Percentiles rank a stretch among this genome's conserved stretches.
Conservation (phyloP, 768 basidiomycete species). For the Lentinula aciculospora region DNA sequence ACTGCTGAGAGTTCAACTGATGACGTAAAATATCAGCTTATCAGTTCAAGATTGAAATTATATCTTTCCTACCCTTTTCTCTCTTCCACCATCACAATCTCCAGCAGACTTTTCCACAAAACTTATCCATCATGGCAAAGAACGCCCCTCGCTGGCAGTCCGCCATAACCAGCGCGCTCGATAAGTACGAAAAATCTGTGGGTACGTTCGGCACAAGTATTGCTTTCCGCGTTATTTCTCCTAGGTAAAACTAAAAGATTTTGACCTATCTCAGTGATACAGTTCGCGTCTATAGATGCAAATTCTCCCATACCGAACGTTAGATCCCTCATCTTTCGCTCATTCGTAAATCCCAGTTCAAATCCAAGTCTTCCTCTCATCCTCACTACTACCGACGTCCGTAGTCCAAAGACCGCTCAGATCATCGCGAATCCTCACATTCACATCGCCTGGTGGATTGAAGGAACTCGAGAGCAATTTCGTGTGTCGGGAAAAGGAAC, state of each 20-base stretch:
- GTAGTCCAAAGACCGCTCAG: slow-evolving; percentile 62
- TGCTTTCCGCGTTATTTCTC: not conserved
- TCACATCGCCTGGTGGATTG: slow-evolving; percentile 74
- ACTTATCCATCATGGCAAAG: slow-evolving; percentile 10
- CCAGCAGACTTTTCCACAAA: not conserved
- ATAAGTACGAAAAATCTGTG: slow-evolving; percentile 29
- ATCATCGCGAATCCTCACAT: slow-evolving; percentile 42
- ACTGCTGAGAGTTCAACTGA: too few species aligned
- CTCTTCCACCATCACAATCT: not conserved
- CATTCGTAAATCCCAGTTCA: slow-evolving; percentile 40
- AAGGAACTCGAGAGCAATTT: slow-evolving; percentile 64
- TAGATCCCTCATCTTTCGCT: slow-evolving; percentile 61
- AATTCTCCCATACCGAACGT: slow-evolving; percentile 44
- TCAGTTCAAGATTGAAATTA: not conserved
- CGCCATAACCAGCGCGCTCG: slow-evolving; percentile 36
- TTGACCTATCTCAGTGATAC: slow-evolving; percentile 46
- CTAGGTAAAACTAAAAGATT: not conserved
- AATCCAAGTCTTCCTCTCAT: slow-evolving; percentile 52
- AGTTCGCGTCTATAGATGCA: slow-evolving; percentile 53
- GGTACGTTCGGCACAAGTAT: slow-evolving; percentile 22
- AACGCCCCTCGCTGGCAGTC: slow-evolving; percentile 40
- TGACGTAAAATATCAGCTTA: too few species aligned
- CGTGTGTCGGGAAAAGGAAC: slow-evolving; percentile 56
- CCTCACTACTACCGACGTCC: slow-evolving; percentile 65
- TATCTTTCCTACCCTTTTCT: not conserved